A percentile compares a stretch with the other conserved stretches of the same genome.
phyloP scores from a whole-genome alignment of 1,284 basidiomycete species.

The Irpex sp. region DNA sequence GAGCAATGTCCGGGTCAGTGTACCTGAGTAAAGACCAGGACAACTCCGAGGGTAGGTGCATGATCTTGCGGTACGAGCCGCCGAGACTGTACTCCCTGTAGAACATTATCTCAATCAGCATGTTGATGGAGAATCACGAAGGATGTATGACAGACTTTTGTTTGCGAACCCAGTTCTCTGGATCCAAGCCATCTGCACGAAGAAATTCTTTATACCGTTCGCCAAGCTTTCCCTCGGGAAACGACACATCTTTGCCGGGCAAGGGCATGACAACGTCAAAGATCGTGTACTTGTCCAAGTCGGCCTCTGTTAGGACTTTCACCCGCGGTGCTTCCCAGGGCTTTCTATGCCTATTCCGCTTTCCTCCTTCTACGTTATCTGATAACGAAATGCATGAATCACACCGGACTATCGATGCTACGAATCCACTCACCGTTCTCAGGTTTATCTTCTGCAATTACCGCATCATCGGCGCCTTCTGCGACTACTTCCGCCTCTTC shows the following conservation, averaged over 20 bases:
- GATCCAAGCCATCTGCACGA: constrained; percentile 80
- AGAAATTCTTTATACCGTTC: constrained; percentile 82
- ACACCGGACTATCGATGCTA: constrained; percentile 29
- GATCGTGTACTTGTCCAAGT: constrained; percentile 76
- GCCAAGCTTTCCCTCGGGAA: constrained; percentile 78
- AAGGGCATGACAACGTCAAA: constrained; percentile 95
- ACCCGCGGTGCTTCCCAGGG: constrained; percentile 63
- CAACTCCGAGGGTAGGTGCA: constrained; percentile 80
- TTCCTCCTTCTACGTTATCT: constrained; percentile 17
- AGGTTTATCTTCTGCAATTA: constrained; percentile 16
- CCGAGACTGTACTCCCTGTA: constrained; percentile 84
- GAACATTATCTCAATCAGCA: not conserved
- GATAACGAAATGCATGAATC: constrained; percentile 4
- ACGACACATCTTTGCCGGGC: constrained; percentile 88
- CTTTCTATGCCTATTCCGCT: constrained; percentile 34
- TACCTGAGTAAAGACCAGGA: constrained; percentile 82
- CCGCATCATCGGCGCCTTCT: constrained; percentile 36
- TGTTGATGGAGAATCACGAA: not conserved
- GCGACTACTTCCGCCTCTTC: constrained; percentile 35
- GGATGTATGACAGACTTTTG: constrained; percentile 56
- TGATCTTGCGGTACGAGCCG: constrained; percentile 89
- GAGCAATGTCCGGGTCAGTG: constrained; percentile 87
- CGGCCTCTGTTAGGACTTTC: constrained; percentile 71
- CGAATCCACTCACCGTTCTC: constrained; percentile 17
- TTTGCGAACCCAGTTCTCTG: constrained; percentile 79